Base-by-base conservation (phyloP, 2,329 filamentous ascomycete species). In the Colletotrichum endophyticum region DNA sequence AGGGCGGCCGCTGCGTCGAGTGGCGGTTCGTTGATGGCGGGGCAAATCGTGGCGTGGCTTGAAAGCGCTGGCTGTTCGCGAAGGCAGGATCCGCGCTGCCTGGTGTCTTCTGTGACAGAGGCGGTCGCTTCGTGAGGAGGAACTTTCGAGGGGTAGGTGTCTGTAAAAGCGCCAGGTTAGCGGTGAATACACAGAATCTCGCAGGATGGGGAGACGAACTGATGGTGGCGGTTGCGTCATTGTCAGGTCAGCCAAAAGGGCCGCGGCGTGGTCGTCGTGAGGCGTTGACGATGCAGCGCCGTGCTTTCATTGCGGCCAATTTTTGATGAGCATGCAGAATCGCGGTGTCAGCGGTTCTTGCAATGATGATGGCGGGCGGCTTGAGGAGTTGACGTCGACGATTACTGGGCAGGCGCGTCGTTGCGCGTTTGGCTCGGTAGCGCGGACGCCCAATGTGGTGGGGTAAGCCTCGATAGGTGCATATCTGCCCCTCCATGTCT, bases 121-220 rank as follows among this genome's bases (percentile, higher is more conserved):
- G 79, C 16, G 81, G 80, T 34, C 84, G 78, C 72, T 84, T 86
- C 4, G 84, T 80, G 8, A 84, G 80, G 70, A 86, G 80, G 72
- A 87, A 87, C 8, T 84, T 82, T 75, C 85, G 82, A 25, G 86
- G 84, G 8, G 84, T 82, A 6, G 85, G 84, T 39, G 86, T 87
- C 86, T 87, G 66, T 8, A 5, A 15, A 0, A 27, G 25, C 4
- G 4, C 2, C 11, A 13, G 53, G 53, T 71, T 1, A 71, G 59
- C 61, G 32, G 27, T 1, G 6, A 5, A 27, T 1, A 9, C 15
- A 2, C 16, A 16, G n/a, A 30, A 15, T 15, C 15, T 56, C 28
- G 15, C 16, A 27, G 44, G 36, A 32, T 19, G 49, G 27, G 12
- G 11, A 49, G 25, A 16, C 66, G 16, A 1, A 77, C 75, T 39